Evolutionary conservation across 805 yeast species (phyloP).

Genomic region (Saturnispora ahearnii): DNA sequence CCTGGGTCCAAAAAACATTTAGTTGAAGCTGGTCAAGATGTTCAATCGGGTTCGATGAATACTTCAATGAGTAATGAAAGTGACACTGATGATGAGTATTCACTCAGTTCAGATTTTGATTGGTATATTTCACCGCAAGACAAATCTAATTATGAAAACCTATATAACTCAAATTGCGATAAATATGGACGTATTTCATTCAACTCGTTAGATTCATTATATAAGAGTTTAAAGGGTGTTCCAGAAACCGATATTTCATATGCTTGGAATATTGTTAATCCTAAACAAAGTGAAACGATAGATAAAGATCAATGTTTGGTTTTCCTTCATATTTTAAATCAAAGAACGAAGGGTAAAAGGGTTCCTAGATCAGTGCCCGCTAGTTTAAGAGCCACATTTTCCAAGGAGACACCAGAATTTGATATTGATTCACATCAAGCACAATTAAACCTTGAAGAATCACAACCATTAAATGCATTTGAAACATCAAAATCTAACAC

Average conservation of each 20-base stretch:
- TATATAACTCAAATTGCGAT: conserved; percentile 69
- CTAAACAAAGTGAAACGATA: conserved; percentile 75
- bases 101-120: conserved; percentile 63
- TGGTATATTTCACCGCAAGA: conserved; percentile 96
- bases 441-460: conserved; percentile 19
- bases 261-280: conserved; percentile 94
- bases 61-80: conserved; percentile 24
- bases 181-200: conserved; percentile 71
- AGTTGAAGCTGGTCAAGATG: conserved; percentile 74
- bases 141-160: conserved; percentile 63
- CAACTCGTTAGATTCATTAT: conserved; percentile 60
- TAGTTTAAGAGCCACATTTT: conserved; percentile 81
- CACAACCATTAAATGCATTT: neutral
- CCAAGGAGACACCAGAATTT: conserved; percentile 73
- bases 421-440: conserved; percentile 51
- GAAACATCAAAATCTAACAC: conserved; percentile 30
- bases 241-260: conserved; percentile 79
- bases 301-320: conserved; percentile 91
- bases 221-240: conserved; percentile 56
- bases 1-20: conserved; percentile 85
- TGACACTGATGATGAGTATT: conserved; percentile 59
- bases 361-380: conserved; percentile 95
- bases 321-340: conserved; percentile 83
- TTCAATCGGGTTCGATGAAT: conserved; percentile 23
- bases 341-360: conserved; percentile 67